phyloP scores from a whole-genome alignment of 345 rosid species.

The Carallia pectinifolia region DNA sequence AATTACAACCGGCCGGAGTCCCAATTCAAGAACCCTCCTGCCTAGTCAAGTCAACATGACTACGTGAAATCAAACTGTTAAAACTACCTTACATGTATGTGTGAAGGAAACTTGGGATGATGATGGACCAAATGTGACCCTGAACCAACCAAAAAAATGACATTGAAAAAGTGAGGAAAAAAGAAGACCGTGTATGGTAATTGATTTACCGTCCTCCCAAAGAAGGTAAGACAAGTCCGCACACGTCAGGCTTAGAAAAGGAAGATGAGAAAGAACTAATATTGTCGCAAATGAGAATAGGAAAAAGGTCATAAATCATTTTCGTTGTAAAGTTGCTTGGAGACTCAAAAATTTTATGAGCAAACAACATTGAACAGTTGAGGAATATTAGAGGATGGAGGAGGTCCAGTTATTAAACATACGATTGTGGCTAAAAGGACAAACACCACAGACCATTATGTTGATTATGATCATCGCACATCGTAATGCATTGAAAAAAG shows the following conservation, averaged over 20 bases:
- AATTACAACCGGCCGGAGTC: slow-evolving; percentile 1
- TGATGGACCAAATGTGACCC: slow-evolving; percentile 4
- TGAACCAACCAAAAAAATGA: slow-evolving; percentile 14
- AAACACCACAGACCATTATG: too few species aligned
- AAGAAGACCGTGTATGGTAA: not conserved
- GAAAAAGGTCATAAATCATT: too few species aligned
- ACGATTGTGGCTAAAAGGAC: too few species aligned
- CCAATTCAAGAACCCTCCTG: not conserved
- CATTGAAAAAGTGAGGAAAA: not conserved
- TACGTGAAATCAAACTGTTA: not conserved
- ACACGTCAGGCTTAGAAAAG: slow-evolving; percentile 17
- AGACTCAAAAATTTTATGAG: not conserved
- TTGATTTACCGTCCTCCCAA: not conserved
- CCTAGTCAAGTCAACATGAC: slow-evolving; percentile 18
- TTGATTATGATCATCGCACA: too few species aligned
- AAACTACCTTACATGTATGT: not conserved
- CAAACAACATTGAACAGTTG: too few species aligned
- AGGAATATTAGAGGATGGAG: too few species aligned
- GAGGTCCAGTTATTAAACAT: too few species aligned
- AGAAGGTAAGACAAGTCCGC: slow-evolving; percentile 20
- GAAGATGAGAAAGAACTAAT: not conserved
- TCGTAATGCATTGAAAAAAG: too few species aligned
- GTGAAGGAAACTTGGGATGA: slow-evolving; percentile 15
- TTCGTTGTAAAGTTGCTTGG: not conserved
- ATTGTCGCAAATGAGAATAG: not conserved